Conservation (phyloP, 805 yeast genomes). For the Kluyveromyces nonfermentans region DNA sequence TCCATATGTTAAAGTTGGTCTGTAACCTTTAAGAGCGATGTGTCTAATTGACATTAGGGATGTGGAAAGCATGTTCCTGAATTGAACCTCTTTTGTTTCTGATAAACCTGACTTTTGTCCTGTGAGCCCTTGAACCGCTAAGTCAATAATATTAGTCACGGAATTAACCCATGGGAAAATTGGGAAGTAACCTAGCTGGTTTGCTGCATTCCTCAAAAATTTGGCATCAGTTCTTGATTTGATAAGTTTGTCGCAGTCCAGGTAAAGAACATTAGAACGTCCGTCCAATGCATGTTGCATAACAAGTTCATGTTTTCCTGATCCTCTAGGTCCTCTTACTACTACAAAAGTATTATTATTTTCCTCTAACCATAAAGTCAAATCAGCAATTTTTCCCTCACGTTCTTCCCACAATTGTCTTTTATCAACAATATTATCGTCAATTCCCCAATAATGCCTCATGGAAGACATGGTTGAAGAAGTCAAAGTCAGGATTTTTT, state of each 20-base stretch:
- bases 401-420: constrained; percentile 61
- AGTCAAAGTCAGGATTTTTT: constrained; percentile 30
- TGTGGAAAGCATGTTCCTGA: constrained; percentile 68
- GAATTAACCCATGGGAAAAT: constrained; percentile 88
- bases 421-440: constrained; percentile 20
- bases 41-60: constrained; percentile 66
- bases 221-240: constrained; percentile 67
- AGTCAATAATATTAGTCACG: constrained; percentile 67
- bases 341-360: constrained; percentile 86
- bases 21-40: constrained; percentile 43
- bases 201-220: constrained; percentile 59
- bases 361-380: constrained; percentile 75
- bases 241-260: constrained; percentile 72
- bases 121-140: constrained; percentile 80
- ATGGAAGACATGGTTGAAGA: constrained; percentile 31
- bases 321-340: constrained; percentile 87
- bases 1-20: constrained; percentile 25
- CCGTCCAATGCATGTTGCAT: constrained; percentile 53
- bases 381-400: constrained; percentile 52
- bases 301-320: constrained; percentile 83
- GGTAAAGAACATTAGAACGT: constrained; percentile 50
- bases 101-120: constrained; percentile 91
- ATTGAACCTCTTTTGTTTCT: constrained; percentile 72
- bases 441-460: constrained; percentile 28
- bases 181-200: constrained; percentile 83